These are phyloP conservation scores for Blastobotrys persicus DNA, from an alignment of 1,139 yeast genomes.

Conservation along the genomic window DNA sequence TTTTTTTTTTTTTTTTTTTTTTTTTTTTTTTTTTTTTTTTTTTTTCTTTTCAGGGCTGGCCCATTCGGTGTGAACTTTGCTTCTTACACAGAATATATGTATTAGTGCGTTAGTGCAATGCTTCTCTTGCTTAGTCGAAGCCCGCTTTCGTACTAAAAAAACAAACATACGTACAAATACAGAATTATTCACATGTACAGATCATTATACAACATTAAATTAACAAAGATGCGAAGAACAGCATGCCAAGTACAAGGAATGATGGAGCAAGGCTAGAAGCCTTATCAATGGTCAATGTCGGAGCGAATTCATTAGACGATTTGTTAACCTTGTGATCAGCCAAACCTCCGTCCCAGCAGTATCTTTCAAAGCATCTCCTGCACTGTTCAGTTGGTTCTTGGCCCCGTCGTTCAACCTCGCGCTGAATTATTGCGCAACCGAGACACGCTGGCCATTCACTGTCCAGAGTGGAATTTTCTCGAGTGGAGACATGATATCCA, in stretches of 20 bases:
- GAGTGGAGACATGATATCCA: conserved; percentile 76
- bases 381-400: conserved; percentile 72
- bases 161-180: too few species aligned
- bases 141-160: too few species aligned
- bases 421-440: conserved; percentile 84
- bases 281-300: conserved; percentile 17
- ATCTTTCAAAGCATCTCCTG: conserved; percentile 63
- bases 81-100: too few species aligned
- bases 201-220: neutral
- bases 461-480: conserved; percentile 71
- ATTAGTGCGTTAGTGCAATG: too few species aligned
- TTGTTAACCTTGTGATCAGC: conserved; percentile 19
- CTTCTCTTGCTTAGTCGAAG: too few species aligned
- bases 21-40: too few species aligned
- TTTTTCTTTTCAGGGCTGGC: too few species aligned
- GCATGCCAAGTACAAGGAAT: neutral
- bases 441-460: conserved; percentile 75
- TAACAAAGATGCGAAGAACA: neutral
- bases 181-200: too few species aligned
- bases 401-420: conserved; percentile 74
- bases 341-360: conserved; percentile 80
- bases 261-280: conserved; percentile 3
- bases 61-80: too few species aligned
- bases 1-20: too few species aligned
- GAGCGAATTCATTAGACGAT: conserved; percentile 21